A percentile compares a stretch with the other conserved stretches of the same genome.
Conservation (phyloP, 768 basidiomycete genomes). For the Mycena maculata region DNA sequence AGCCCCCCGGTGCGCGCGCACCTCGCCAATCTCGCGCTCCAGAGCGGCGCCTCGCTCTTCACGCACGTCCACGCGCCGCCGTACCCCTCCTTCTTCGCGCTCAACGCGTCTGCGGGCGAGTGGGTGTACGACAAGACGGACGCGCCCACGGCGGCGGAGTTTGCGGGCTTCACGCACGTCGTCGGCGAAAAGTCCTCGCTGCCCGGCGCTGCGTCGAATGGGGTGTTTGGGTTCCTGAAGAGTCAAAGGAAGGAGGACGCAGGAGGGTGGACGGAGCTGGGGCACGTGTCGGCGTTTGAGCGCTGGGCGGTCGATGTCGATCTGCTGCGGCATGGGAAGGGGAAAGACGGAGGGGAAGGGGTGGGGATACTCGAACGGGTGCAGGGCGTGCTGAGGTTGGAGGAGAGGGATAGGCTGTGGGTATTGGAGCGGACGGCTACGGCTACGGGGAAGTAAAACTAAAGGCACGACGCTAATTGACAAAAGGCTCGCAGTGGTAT, state of each 20-base stretch:
- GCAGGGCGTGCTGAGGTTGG: constrained; percentile 49
- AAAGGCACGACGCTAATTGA: too few species aligned
- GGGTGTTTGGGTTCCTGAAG: constrained; percentile 30
- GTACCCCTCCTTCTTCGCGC: constrained; percentile 43
- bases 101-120: constrained; percentile 20
- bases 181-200: constrained; percentile 60
- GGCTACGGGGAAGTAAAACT: constrained; percentile 13
- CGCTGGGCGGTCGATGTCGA: constrained; percentile 45
- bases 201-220: neutral
- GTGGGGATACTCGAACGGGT: constrained; percentile 37
- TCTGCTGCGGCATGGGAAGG: constrained; percentile 31
- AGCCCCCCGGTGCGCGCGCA: constrained; percentile 70
- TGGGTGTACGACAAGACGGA: constrained; percentile 93
- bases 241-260: too few species aligned
- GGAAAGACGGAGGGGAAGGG: too few species aligned
- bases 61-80: constrained; percentile 76
- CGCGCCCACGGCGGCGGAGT: constrained; percentile 51
- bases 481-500: too few species aligned
- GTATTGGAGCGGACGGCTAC: constrained; percentile 59
- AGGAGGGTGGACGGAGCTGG: constrained; percentile 56
- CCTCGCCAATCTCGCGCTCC: constrained; percentile 86
- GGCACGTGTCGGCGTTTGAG: constrained; percentile 58
- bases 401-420: constrained; percentile 58
- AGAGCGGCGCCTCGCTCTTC: constrained; percentile 93
- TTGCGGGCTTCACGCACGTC: constrained; percentile 66